phyloP scores from a whole-genome alignment of 768 basidiomycete genomes.

The Pleurotus pulmonarius region DNA sequence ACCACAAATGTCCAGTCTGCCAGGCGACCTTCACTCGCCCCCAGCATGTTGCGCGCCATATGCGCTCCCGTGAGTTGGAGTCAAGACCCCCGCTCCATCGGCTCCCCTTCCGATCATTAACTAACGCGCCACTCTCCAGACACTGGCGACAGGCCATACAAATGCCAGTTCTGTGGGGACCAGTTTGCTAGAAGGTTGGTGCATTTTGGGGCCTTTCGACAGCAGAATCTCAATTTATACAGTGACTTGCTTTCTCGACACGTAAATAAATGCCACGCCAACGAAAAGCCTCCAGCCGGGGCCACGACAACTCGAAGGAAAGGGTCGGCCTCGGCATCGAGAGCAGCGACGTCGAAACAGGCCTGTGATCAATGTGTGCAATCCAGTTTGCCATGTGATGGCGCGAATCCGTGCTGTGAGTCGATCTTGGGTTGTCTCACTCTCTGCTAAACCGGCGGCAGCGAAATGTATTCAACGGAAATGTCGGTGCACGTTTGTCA shows the following conservation, averaged over 20 bases:
- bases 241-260: constrained; percentile 86
- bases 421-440: constrained; percentile 14
- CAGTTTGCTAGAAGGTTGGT: constrained; percentile 81
- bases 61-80: constrained; percentile 77
- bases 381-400: constrained; percentile 72
- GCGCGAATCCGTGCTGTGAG: constrained; percentile 74
- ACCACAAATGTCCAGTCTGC: constrained; percentile 86
- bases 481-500: constrained; percentile 73
- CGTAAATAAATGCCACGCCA: constrained; percentile 84
- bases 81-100: constrained; percentile 17
- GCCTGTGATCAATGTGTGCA: constrained; percentile 85
- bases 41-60: constrained; percentile 86
- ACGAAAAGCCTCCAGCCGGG: constrained; percentile 53
- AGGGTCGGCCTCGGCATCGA: constrained; percentile 60
- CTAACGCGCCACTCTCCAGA: constrained; percentile 38
- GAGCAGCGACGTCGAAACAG: constrained; percentile 78
- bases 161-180: constrained; percentile 84
- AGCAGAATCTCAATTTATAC: constrained; percentile 3
- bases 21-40: constrained; percentile 85
- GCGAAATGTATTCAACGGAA: constrained; percentile 75
- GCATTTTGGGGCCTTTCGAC: constrained; percentile 6
- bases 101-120: constrained; percentile 12
- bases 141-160: constrained; percentile 88
- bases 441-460: constrained; percentile 21
- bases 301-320: constrained; percentile 53